Conservation (phyloP, 768 basidiomycete genomes). For the Obba rivulosa region DNA sequence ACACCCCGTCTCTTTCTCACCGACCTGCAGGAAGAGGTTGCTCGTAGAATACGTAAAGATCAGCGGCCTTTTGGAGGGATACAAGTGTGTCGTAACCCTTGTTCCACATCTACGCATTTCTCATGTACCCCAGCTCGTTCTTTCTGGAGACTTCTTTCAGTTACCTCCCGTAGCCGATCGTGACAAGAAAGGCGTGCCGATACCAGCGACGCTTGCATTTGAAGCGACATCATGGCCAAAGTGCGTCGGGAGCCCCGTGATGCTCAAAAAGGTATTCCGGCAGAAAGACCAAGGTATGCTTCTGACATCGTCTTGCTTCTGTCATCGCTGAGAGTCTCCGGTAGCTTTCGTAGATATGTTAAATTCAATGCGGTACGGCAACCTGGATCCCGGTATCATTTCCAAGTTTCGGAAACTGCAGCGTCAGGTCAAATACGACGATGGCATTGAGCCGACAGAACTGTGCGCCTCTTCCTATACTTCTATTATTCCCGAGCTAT, state of each 20-base stretch:
- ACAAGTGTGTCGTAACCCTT: constrained; percentile 65
- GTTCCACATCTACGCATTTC: no score
- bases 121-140: constrained; percentile 47
- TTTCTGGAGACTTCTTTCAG: constrained; percentile 91
- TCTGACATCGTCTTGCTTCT: not conserved
- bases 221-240: constrained; percentile 70
- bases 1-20: no score
- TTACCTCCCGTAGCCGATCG: constrained; percentile 71
- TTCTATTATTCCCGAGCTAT: not conserved
- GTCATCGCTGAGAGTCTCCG: not conserved
- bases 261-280: constrained; percentile 74
- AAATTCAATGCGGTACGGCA: constrained; percentile 82
- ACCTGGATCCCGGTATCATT: constrained; percentile 38
- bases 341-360: constrained; percentile 76
- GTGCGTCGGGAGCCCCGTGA: constrained; percentile 53
- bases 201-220: constrained; percentile 66
- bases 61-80: constrained; percentile 77
- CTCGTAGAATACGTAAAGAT: constrained; percentile 46
- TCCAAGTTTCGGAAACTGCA: constrained; percentile 50
- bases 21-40: constrained; percentile 51
- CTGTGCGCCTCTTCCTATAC: constrained; percentile 40
- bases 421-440: constrained; percentile 54
- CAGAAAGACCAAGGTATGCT: constrained; percentile 73
- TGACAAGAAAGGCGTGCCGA: constrained; percentile 36
- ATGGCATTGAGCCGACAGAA: constrained; percentile 79